Conservation (phyloP, 352 stramenopile genomes). For the Globisporangium sylvaticum region DNA sequence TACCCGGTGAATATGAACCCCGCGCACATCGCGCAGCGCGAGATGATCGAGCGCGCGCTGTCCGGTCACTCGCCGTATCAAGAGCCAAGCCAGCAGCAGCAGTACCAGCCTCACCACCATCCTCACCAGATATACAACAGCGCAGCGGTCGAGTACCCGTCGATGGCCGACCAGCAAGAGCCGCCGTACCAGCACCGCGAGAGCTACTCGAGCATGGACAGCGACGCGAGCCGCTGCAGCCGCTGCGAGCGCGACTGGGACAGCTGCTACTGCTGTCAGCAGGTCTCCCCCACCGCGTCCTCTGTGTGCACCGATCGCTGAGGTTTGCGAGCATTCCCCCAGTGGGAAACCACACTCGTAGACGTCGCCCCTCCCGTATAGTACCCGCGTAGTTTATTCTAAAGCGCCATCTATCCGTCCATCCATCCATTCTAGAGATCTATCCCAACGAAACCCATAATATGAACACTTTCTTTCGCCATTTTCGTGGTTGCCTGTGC, state of each 20-base stretch:
- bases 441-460: background rate
- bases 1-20: conserved; percentile 36
- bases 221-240: conserved; percentile 62
- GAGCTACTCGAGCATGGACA: conserved; percentile 48
- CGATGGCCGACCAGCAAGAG: conserved; percentile 1
- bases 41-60: conserved; percentile 15
- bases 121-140: conserved; percentile 6
- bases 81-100: conserved; percentile 1
- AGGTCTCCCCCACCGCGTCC: conserved; percentile 60
- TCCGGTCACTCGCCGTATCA: conserved; percentile 12
- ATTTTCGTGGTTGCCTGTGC: background rate
- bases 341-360: background rate
- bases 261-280: conserved; percentile 72
- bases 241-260: conserved; percentile 67
- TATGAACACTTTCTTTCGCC: conserved; percentile 9
- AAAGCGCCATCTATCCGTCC: background rate
- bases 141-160: background rate
- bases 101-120: background rate
- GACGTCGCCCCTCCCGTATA: background rate
- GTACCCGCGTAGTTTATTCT: background rate
- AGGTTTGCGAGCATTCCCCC: background rate
- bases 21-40: conserved; percentile 12
- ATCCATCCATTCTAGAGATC: conserved; percentile 11
- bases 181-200: conserved; percentile 19
- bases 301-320: conserved; percentile 58